phyloP scores from a whole-genome alignment of 495 filamentous ascomycete species.

The Xylaria flabelliformis region DNA sequence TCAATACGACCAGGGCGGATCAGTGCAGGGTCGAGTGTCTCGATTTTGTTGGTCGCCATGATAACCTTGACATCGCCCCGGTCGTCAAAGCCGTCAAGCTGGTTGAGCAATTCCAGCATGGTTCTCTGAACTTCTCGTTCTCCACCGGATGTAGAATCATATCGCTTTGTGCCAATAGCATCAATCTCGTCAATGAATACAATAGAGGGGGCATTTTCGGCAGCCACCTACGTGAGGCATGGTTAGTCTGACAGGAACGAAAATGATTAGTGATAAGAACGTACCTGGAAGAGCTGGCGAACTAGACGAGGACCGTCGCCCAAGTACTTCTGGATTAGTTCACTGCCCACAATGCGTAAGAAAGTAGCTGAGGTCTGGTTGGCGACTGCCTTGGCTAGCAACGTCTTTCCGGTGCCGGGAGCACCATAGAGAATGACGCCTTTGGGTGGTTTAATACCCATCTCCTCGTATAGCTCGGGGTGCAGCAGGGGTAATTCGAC shows the following conservation, averaged over 20 bases:
- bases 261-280: constrained; percentile 11
- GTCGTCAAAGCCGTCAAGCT: constrained; percentile 98
- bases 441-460: constrained; percentile 99
- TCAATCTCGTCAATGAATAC: constrained; percentile 99
- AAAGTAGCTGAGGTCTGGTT: constrained; percentile 99
- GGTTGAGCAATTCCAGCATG: constrained; percentile 98
- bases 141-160: constrained; percentile 95
- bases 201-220: constrained; percentile 95
- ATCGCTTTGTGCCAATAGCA: constrained; percentile 98
- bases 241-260: constrained; percentile 17
- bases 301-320: constrained; percentile 95
- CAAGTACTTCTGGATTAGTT: constrained; percentile 98
- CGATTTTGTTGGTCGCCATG: constrained; percentile 99
- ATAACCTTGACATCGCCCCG: constrained; percentile 99
- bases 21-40: constrained; percentile 93
- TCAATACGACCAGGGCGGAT: constrained; percentile 99
- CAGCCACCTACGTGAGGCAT: constrained; percentile 66
- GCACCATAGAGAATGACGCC: constrained; percentile 99
- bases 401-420: constrained; percentile 95
- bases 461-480: constrained; percentile 98
- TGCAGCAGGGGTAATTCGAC: constrained; percentile 96
- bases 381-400: constrained; percentile 96
- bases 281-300: constrained; percentile 91
- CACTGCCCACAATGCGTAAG: constrained; percentile 95
- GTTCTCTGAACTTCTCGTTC: constrained; percentile 98